phyloP scores from a whole-genome alignment of 371 early-diverging fungal species.

The Parasitella parasitica region DNA sequence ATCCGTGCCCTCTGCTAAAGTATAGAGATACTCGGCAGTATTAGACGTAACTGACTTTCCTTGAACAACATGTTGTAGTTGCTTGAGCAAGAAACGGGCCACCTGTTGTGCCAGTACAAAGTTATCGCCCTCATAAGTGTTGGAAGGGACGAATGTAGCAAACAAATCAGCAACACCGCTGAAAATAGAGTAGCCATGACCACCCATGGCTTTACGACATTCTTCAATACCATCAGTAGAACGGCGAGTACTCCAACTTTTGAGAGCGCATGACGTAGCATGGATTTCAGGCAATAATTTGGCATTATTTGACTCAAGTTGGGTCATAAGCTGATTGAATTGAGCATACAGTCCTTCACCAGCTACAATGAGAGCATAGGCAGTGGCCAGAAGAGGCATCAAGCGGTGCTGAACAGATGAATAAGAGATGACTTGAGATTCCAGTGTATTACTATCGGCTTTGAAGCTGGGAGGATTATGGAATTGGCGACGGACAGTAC shows the following conservation, averaged over 20 bases:
- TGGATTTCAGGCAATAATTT: conserved; percentile 73
- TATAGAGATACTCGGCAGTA: conserved; percentile 40
- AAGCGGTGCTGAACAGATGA: conserved; percentile 74
- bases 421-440: conserved; percentile 75
- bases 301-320: conserved; percentile 48
- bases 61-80: conserved; percentile 34
- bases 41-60: conserved; percentile 22
- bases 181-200: conserved; percentile 78
- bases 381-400: conserved; percentile 67
- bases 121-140: conserved; percentile 68
- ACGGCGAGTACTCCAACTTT: conserved; percentile 71
- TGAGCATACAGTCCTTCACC: conserved; percentile 49
- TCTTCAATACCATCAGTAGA: conserved; percentile 74
- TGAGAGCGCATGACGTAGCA: conserved; percentile 77
- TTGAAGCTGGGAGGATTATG: conserved; percentile 25
- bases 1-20: conserved; percentile 27
- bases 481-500: conserved; percentile 73
- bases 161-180: conserved; percentile 73
- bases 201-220: conserved; percentile 80
- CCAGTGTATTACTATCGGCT: conserved; percentile 24
- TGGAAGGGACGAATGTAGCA: conserved; percentile 64
- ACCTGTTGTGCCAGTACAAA: conserved; percentile 71
- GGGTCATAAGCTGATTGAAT: conserved; percentile 56
- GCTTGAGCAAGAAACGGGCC: conserved; percentile 64
- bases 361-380: conserved; percentile 67